Percentiles rank a stretch among this genome's conserved stretches.
phyloP scores from a whole-genome alignment of 805 yeast genomes.

The Middelhovenomyces tepae region DNA sequence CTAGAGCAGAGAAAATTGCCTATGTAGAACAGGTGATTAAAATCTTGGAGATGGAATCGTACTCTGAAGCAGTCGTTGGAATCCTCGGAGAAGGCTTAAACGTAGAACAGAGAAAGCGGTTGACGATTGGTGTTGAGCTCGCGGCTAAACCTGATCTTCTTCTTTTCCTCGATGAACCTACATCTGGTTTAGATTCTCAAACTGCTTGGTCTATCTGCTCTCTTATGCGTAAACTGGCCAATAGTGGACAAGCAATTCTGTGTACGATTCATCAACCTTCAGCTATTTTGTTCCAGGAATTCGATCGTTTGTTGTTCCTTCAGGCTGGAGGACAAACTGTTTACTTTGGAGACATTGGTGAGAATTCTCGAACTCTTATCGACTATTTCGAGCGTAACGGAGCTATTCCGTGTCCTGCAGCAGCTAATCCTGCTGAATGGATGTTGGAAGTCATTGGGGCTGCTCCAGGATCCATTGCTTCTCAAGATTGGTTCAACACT shows the following conservation, averaged over 20 bases:
- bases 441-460: slow-evolving; percentile 58
- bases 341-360: slow-evolving; percentile 67
- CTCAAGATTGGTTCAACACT: slow-evolving; percentile 42
- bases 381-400: slow-evolving; percentile 60
- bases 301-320: slow-evolving; percentile 65
- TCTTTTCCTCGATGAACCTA: slow-evolving; percentile 58
- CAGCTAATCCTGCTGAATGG: slow-evolving; percentile 85
- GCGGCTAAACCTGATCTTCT: slow-evolving; percentile 56
- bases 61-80: slow-evolving; percentile 69
- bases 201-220: slow-evolving; percentile 60
- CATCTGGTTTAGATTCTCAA: slow-evolving; percentile 62
- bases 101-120: slow-evolving; percentile 54
- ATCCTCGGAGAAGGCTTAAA: slow-evolving; percentile 62
- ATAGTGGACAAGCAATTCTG: slow-evolving; percentile 54
- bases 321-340: slow-evolving; percentile 66
- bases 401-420: slow-evolving; percentile 54
- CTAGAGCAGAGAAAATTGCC: slow-evolving; percentile 47
- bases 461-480: slow-evolving; percentile 28
- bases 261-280: slow-evolving; percentile 85
- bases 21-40: slow-evolving; percentile 60
- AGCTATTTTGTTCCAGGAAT: slow-evolving; percentile 65
- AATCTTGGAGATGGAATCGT: slow-evolving; percentile 52
- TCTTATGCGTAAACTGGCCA: slow-evolving; percentile 50
- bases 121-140: slow-evolving; percentile 58
- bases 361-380: slow-evolving; percentile 48